Base-by-base conservation (phyloP, 345 rosid species). In the Syzygium oleosum region DNA sequence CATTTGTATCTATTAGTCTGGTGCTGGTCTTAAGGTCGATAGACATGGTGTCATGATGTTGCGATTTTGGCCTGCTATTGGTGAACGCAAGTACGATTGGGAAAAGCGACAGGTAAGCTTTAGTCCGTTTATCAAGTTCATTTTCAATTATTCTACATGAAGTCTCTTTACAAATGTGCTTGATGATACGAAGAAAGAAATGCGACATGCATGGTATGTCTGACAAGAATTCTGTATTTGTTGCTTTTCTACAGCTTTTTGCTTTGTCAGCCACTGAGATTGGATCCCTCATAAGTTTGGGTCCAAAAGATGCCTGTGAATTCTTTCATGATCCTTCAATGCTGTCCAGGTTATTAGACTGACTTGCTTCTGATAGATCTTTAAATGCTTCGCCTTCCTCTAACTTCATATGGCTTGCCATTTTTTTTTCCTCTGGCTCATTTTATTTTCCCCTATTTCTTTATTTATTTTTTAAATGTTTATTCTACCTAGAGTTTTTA, bases 241-340 rank as follows among this genome's bases (percentile, higher is more conserved):
- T 88, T 87, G 85, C 52, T 93, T 61, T 85, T 87, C 88, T 93
- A 89, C 89, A 98, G 99, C 43, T 78, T 41, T 98, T 98, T 92
- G 99, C 98, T 92, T 91, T 98, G 87, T 96, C 99, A 27, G 89
- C 98, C 16, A 96, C 98, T 34, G 99, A 98, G 91, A 91, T 96
- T 85, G 99, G 99, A n/a, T 93, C 99, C 78, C 85, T 98, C 87
- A 91, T 98, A 84, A 95, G 95, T 88, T 80, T 96, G 96, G 94
- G 96, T 90, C 91, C 95, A 4, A 86, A 84, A 59, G 97, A 93
- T 88, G 92, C 91, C 89, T 91, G 96, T 87, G 99, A 98, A 89
- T 98, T 96, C 91, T 98, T 92, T 91, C 99, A 98, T 91, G 99
- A 96, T 89, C 99, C 99, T 87, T 92, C 95, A 87, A 95, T 96